Percentiles rank a stretch among this genome's conserved stretches.
These are phyloP conservation scores for Eragrostis nindensis DNA, from an alignment of 176 grass and related monocot genomes.

Conservation along the genomic window DNA sequence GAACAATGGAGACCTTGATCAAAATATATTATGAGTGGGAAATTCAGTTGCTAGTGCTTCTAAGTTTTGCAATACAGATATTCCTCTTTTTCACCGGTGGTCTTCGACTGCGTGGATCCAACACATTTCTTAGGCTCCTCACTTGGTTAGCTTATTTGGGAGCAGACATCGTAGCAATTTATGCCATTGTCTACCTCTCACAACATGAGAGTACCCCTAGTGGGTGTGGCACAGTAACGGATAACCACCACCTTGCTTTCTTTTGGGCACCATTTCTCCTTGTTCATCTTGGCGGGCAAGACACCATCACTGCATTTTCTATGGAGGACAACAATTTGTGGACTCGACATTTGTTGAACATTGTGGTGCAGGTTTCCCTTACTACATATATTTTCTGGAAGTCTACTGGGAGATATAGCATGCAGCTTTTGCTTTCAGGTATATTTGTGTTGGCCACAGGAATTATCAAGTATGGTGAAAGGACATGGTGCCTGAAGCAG, in stretches of 20 bases:
- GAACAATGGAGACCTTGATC: background rate
- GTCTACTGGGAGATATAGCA: background rate
- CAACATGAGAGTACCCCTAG: background rate
- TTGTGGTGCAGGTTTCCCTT: background rate
- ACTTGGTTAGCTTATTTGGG: conserved; percentile 15
- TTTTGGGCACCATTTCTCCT: conserved; percentile 25
- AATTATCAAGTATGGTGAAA: conserved; percentile 9
- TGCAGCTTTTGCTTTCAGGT: background rate
- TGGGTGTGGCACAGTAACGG: background rate
- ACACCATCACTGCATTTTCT: conserved; percentile 8
- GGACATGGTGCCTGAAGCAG: too few relatives aligned
- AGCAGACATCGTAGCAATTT: conserved; percentile 19
- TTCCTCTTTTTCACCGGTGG: conserved; percentile 11
- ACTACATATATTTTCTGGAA: conserved; percentile 16
- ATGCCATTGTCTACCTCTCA: conserved; percentile 5
- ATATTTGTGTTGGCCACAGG: background rate
- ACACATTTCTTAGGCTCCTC: background rate
- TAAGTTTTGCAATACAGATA: conserved; percentile 5
- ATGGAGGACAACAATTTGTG: conserved; percentile 24
- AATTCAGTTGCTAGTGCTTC: conserved; percentile 19
- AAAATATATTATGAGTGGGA: background rate
- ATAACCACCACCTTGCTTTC: background rate
- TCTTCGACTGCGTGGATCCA: background rate
- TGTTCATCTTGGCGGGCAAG: background rate
- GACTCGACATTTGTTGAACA: conserved; percentile 20